Evolutionary conservation across 108 stramenopile species (phyloP), one percentile per base, ranked within the genome.

Genomic region (Poteriospumella lacustris): DNA sequence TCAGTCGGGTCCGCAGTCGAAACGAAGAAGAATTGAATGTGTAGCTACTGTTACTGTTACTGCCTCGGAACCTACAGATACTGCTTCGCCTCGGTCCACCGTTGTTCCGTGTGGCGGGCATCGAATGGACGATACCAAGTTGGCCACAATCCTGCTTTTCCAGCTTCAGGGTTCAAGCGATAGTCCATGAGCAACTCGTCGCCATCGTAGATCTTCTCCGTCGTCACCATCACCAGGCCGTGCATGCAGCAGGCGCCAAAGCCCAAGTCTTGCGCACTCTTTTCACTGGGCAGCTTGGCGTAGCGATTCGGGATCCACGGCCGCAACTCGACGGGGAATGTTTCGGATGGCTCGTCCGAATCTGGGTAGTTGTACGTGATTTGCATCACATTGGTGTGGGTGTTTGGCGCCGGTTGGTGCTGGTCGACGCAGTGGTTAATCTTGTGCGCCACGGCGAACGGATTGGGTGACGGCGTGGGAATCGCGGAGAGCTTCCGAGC

Each of bases 111-210:
- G n/a, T n/a, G n/a, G n/a, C n/a, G n/a, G n/a, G n/a, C n/a, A n/a
- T n/a, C n/a, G n/a, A n/a, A n/a, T n/a, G n/a, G n/a, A n/a, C n/a
- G n/a, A n/a, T n/a, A n/a, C n/a, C n/a, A n/a, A n/a, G n/a, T n/a
- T n/a, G n/a, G n/a, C n/a, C n/a, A n/a, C n/a, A n/a, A n/a, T n/a
- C n/a, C n/a, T n/a, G n/a, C n/a, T n/a, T n/a, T n/a, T n/a, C n/a
- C 24, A 56, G 15, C 24, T 12, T 24, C 3, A 33, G 60, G 60
- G 36, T 64, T 64, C 9, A 64, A 34, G 15, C 60, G 15, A 64
- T 64, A 64, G 36, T 64, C 60, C 60, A 64, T 64, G 5, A 64
- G 5, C 31, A 64, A 24, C 36, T 64, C 60, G 31, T 64, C 60
- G 9, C 24, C 24, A 33, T 33, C 31, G 9, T 33, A 5, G 3